Base-by-base conservation (phyloP, 306 rosid species). In the Geum urbanum region DNA sequence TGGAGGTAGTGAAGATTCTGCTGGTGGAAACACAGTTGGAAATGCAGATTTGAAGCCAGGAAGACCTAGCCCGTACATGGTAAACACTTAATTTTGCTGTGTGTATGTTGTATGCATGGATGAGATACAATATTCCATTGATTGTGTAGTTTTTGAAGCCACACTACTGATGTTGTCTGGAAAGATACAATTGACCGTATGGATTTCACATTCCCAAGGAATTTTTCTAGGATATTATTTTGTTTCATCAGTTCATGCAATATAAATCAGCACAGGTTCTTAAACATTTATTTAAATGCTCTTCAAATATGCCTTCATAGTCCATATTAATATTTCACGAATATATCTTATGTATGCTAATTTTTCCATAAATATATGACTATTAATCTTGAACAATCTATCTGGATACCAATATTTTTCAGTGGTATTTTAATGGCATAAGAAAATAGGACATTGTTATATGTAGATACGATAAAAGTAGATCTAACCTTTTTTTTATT, bases 21-120 rank as follows among this genome's bases (percentile, higher is more conserved):
- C 77, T 15, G 77, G 86, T 49, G 73, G 81, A 3, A 75, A 78
- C 12, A 61, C 74, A 3, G 67, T 65, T 45, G 70, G 66, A 69
- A 91, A 80, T 57, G n/a, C 79, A 72, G 99, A 95, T 6, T 39
- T n/a, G 18, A 89, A 87, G 84, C 82, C 82, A 63, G 95, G 91
- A 80, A 87, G 92, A 78, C 85, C 95, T 27, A 76, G 85, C 72
- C 84, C 86, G 7, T 91, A 75, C 83, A 86, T 83, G 97, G 99
- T 91, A 89, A 72, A 67, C 59, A 35, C 48, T 64, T 55, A 19
- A 47, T 52, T 51, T 48, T 7, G 27, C 10, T 32, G 12, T 27
- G 9, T 48, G 4, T 52, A 24, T 51, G 66, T 63, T 60, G 27
- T 15, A 18, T 56, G 54, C 45, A 6, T 60, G 22, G 22, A 37